Evolutionary conservation across 306 rosid species (phyloP), one percentile per base, ranked within the genome.

Genomic region (Calophaca sinica): DNA sequence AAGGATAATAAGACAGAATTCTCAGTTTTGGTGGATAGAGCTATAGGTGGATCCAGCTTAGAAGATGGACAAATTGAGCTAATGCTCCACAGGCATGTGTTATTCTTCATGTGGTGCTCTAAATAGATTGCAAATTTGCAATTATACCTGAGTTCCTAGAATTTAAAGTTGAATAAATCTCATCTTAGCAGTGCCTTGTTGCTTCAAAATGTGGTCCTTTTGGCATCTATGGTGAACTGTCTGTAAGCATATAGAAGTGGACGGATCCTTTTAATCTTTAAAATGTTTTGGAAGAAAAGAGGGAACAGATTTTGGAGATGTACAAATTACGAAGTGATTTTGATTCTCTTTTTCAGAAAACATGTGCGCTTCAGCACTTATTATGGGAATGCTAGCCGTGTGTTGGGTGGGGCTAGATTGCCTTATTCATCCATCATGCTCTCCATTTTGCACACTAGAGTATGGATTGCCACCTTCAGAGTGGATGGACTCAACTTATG

Each of bases 1-100:
- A 79, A 88, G 79, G 96, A 92, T 76, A 73, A 69, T 67, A 83
- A 60, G 63, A 80, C 41, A 54, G 97, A 92, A 78, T 75, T 92
- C 59, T 92, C 97, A 26, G 84, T 88, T 67, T 79, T 92, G 85
- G 97, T 86, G 63, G 97, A 92, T 74, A 84, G 97, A 70, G 35
- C 97, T 51, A 86, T 92, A 1, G 97, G 96, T 62, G 97, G 93
- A 77, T 84, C 97, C 71, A 92, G 97, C 91, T 84, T 92, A 79
- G 78, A 80, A 75, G 97, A 92, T 75, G 96, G 97, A 59, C 88
- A 89, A 81, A 69, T 92, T 74, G 96, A 92, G 81, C 82, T 92
- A 62, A 89, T 92, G 96, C 75, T 92, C 73, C 97, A 92, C 79
- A 89, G 97, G 97, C 84, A 72, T 67, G 48, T 20, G 48, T 66